Evolutionary conservation across 129 eudicot genomes (phyloP).

Genomic region (Heracleum sosnowskyi): DNA sequence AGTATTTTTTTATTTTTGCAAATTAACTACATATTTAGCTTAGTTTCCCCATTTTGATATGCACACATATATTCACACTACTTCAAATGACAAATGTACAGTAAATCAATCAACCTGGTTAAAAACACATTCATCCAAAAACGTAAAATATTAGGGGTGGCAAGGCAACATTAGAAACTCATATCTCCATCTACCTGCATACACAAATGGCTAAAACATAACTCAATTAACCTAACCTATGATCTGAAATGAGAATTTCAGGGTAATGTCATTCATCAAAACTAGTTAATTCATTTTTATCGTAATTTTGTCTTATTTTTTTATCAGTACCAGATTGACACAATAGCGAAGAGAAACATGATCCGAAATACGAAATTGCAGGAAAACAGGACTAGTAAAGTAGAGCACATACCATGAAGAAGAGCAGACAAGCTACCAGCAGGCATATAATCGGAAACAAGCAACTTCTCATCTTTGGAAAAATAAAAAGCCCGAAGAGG

Average conservation of each 20-base stretch:
- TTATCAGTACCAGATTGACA: too few relatives aligned
- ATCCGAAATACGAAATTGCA: neutral
- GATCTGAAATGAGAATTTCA: neutral
- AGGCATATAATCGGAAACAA: conserved; percentile 77
- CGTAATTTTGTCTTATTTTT: neutral
- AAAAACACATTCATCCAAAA: neutral
- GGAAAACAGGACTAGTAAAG: neutral
- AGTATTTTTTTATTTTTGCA: neutral
- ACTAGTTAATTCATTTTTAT: neutral
- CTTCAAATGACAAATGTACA: neutral
- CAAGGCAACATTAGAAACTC: neutral
- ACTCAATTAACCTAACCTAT: neutral
- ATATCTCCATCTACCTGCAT: neutral
- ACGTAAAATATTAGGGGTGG: neutral
- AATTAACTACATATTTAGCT: neutral
- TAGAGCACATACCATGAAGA: conserved; percentile 64
- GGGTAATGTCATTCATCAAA: neutral
- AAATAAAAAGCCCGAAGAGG: conserved; percentile 72
- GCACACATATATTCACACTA: neutral
- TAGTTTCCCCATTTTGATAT: neutral
- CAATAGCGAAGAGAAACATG: neutral
- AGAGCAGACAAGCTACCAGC: conserved; percentile 90
- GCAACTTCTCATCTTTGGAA: conserved; percentile 83
- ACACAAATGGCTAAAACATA: neutral
- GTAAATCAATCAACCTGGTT: neutral